These are phyloP conservation scores for Globisporangium yorkense DNA, from an alignment of 352 stramenopile genomes.

Conservation along the genomic window DNA sequence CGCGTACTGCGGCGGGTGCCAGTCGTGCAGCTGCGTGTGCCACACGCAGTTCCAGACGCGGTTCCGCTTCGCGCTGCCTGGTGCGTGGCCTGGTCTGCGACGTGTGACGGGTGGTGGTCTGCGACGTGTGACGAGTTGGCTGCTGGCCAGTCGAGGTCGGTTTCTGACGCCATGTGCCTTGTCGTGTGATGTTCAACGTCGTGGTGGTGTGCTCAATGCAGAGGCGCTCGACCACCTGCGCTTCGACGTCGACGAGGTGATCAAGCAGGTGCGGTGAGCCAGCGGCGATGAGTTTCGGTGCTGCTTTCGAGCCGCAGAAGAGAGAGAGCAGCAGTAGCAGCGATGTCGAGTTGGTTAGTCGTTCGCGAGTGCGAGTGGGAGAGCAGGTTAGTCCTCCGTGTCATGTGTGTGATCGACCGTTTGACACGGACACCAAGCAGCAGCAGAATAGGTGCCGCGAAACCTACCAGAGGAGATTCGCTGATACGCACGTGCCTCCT, in stretches of 20 bases:
- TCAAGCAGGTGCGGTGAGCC: constrained; percentile 22
- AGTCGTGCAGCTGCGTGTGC: constrained; percentile 76
- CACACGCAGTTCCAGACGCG: constrained; percentile 87
- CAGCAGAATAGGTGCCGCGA: no score
- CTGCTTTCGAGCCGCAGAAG: neutral
- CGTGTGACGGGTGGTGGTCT: neutral
- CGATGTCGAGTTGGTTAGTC: no score
- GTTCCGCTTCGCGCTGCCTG: constrained; percentile 67
- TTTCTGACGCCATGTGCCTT: constrained; percentile 10
- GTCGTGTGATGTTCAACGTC: neutral
- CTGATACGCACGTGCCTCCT: no score
- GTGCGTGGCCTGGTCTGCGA: constrained; percentile 24
- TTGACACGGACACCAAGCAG: no score
- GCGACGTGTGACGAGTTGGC: neutral
- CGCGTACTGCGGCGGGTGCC: constrained; percentile 65
- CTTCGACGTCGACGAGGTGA: constrained; percentile 33
- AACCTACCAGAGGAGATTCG: no score
- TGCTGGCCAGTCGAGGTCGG: neutral
- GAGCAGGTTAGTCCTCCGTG: no score
- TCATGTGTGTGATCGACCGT: no score
- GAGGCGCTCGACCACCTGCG: constrained; percentile 28
- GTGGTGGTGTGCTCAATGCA: constrained; percentile 6
- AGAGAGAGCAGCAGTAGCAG: neutral
- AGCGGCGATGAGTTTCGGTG: neutral
- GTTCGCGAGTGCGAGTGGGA: no score